Base-by-base conservation (phyloP, 768 basidiomycete species). In the Mycena capillaripes region DNA sequence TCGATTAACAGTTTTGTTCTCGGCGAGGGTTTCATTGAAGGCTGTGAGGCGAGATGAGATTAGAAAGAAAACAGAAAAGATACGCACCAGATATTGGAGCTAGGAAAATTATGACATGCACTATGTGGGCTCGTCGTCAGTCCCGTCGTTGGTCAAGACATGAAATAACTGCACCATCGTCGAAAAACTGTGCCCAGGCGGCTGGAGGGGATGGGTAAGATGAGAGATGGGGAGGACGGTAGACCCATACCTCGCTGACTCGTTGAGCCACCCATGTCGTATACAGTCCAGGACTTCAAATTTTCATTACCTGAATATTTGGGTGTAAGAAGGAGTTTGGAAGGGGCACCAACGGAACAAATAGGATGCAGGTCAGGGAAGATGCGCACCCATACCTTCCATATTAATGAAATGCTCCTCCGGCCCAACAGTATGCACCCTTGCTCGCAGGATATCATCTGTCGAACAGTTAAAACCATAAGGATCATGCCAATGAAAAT, bases 161-260 rank as follows among this genome's bases (percentile, higher is more conserved):
- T 83, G 42, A 30, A 38, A 23, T n/a, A 29, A 30, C 10, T 32
- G 57, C 60, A 91, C 90, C 89, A 76, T 92, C 88, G 66, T 93
- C 91, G 69, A 93, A 92, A 78, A 89, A 93, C 30, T 91, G 90
- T 1, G 89, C 89, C 92, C 92, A 92, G 6, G 87, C 87, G 66
- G 88, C 91, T 91, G 63, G 23, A 42, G 42, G 12, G 16, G 25
- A 30, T 30, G 17, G 61, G 16, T 57, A 32, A 59, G 64, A 44
- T 32, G 64, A 53, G 16, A 7, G 38, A 29, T 16, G 2, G 23
- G 44, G 40, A 21, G 58, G 7, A 29, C 3, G 12, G 46, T 52
- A 59, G n/a, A 58, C 50, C 74, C 83, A 60, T 73, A 90, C 90
- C 88, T 81, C 90, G 81, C 76, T 91, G 88, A 64, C 86, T 85